Conservation (phyloP, 176 grass and related monocot species). For the Eragrostis nindensis region DNA sequence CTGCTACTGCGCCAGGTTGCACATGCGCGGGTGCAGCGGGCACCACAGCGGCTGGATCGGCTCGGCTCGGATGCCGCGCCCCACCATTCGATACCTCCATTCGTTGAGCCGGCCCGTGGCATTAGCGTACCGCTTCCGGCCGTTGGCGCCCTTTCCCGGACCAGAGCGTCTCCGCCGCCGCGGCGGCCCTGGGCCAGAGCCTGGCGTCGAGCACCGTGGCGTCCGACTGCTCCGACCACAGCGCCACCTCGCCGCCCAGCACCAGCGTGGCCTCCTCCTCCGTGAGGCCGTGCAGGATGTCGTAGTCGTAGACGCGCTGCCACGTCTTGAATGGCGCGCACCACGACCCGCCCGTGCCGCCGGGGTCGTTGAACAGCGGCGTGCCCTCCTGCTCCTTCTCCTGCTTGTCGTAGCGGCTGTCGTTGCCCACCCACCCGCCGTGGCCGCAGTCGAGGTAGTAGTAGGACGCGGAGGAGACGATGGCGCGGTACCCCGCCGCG, state of each 20-base stretch:
- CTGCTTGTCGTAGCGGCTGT: slow-evolving; percentile 93
- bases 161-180: slow-evolving; percentile 82
- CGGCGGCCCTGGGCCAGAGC: slow-evolving; percentile 83
- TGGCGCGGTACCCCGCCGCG: slow-evolving; percentile 72
- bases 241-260: slow-evolving; percentile 87
- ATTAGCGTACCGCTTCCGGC: slow-evolving; percentile 76
- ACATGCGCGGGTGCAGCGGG: slow-evolving; percentile 72
- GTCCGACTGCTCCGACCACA: slow-evolving; percentile 95
- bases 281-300: slow-evolving; percentile 86
- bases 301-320: slow-evolving; percentile 97
- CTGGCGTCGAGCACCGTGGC: slow-evolving; percentile 66
- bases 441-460: slow-evolving; percentile 99
- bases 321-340: slow-evolving; percentile 94
- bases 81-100: slow-evolving; percentile 81
- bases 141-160: slow-evolving; percentile 70
- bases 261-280: slow-evolving; percentile 65
- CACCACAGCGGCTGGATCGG: slow-evolving; percentile 92
- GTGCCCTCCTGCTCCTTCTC: slow-evolving; percentile 57
- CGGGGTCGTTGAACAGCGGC: slow-evolving; percentile 86
- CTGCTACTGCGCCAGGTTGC: slow-evolving; percentile 61
- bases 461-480: slow-evolving; percentile 86
- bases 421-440: slow-evolving; percentile 90
- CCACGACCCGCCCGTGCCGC: slow-evolving; percentile 88
- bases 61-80: slow-evolving; percentile 82
- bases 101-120: slow-evolving; percentile 75